Base-by-base conservation (phyloP, 345 rosid genomes). In the Eucalyptus leucophloia region DNA sequence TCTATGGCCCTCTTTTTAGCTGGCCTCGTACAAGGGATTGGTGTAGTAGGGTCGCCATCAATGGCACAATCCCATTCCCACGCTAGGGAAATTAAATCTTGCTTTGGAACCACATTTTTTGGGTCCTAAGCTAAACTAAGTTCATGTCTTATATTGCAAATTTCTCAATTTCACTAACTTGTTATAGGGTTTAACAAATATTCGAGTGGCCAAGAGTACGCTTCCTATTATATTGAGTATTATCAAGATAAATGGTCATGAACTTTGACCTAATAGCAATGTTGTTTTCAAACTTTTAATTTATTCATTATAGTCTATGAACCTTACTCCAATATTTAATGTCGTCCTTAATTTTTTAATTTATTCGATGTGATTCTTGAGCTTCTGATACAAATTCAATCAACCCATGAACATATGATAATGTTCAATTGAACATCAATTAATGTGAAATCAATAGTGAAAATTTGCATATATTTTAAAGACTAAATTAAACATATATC, bases 371-470 rank as follows among this genome's bases (percentile, higher is more conserved):
- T 53, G 26, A 53, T 53, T 53, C 0, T 53, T 21, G 26, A 53
- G 5, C 26, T 21, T 53, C 0, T 21, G 0, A 8, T 53, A 53
- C 1, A 53, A 53, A 53, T 53, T 53, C 2, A 19, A 53, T 53
- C 58, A 53, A 53, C 24, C 9, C 23, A 18, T 18, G 23, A 53
- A 53, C 9, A 53, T 53, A 53, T 53, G 24, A 53, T 19, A 18
- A 53, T 1, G 56, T 7, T 53, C 56, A 53, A 53, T 53, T 23
- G 28, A 56, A 23, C 60, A 23, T 56, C 12, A 56, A 10, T 56
- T 24, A 56, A 56, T 56, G 13, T 23, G 30, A 56, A 30, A 24
- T 23, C 7, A 56, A 56, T 24, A 56, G 62, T 56, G 62, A 56
- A 56, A 2, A 5, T 24, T 24, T 56, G 13, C 62, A 56, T 56